Conservation (phyloP, 331 rosid genomes). For the Acacia concinna region DNA sequence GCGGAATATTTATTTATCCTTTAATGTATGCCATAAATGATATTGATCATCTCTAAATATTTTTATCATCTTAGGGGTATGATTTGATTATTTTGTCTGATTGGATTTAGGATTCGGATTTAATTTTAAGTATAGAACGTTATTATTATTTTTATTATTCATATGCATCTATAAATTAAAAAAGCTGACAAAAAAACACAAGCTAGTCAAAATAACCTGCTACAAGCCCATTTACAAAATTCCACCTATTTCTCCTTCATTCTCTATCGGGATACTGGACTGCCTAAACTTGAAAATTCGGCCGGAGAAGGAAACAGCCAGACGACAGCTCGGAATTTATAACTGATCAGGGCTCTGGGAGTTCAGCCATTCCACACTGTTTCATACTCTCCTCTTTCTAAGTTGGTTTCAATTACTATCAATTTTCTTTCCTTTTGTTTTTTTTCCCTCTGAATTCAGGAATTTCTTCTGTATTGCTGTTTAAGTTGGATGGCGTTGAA, state of each 20-base stretch:
- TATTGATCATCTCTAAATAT: too few relatives aligned
- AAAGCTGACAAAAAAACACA: conserved; percentile 11
- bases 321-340: conserved; percentile 33
- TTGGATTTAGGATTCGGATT: too few relatives aligned
- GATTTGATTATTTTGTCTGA: too few relatives aligned
- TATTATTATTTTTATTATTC: too few relatives aligned
- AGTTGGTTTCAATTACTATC: background rate
- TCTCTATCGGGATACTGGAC: conserved; percentile 1
- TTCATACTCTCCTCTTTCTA: conserved; percentile 18
- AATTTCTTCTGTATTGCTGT: conserved; percentile 6
- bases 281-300: conserved; percentile 46
- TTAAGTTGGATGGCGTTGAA: conserved; percentile 9
- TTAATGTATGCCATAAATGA: too few relatives aligned
- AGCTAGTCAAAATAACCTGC: conserved; percentile 69
- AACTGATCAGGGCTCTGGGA: conserved; percentile 62
- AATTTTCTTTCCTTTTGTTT: background rate
- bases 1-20: too few relatives aligned
- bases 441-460: conserved; percentile 1
- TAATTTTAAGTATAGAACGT: too few relatives aligned
- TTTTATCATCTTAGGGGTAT: too few relatives aligned
- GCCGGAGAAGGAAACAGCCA: conserved; percentile 31
- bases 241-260: background rate
- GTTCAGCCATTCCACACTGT: conserved; percentile 16
- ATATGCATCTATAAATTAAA: too few relatives aligned
- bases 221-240: conserved; percentile 32